A percentile compares a stretch with the other conserved stretches of the same genome.
Evolutionary conservation across 2,329 filamentous ascomycete species (phyloP).

Genomic region (Fusarium papillatum): DNA sequence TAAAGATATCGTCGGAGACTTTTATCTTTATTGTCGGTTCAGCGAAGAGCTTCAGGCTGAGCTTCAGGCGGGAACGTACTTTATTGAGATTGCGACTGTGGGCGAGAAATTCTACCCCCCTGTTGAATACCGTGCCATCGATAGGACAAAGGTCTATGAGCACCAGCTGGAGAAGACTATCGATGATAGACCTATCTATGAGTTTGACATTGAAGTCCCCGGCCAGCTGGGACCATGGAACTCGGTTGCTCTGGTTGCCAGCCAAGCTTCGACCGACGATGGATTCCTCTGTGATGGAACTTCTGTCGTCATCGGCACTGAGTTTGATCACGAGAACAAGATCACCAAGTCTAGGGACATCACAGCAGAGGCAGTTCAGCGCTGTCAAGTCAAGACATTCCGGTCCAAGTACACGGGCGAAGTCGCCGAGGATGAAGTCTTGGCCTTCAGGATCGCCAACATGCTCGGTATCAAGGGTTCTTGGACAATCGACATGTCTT

Average conservation of each 20-base stretch:
- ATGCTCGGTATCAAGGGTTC: not conserved
- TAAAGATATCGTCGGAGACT: conserved; percentile 15
- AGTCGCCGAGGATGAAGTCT: not conserved
- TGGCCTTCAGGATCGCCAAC: not conserved
- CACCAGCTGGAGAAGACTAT: not conserved
- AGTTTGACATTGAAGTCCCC: conserved; percentile 18
- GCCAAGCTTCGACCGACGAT: conserved; percentile 2
- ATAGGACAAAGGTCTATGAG: not conserved
- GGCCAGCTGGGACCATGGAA: conserved; percentile 19
- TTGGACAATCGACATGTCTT: not conserved
- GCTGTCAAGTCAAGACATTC: not conserved
- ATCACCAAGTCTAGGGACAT: not conserved
- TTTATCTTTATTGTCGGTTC: conserved; percentile 21
- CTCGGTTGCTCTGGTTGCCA: conserved; percentile 4
- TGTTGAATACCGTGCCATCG: not conserved
- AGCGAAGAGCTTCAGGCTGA: not conserved
- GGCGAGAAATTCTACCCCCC: not conserved
- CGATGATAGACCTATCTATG: not conserved
- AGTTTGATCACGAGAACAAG: not conserved
- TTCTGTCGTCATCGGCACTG: not conserved
- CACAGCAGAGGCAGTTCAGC: not conserved
- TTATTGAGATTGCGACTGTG: not conserved
- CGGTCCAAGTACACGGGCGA: not conserved
- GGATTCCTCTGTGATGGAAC: not conserved
- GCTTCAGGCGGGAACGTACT: not conserved